Percentiles rank a stretch among this genome's conserved stretches.
phyloP scores from a whole-genome alignment of 1,139 yeast species.

The Yamadazyma epiphylla region DNA sequence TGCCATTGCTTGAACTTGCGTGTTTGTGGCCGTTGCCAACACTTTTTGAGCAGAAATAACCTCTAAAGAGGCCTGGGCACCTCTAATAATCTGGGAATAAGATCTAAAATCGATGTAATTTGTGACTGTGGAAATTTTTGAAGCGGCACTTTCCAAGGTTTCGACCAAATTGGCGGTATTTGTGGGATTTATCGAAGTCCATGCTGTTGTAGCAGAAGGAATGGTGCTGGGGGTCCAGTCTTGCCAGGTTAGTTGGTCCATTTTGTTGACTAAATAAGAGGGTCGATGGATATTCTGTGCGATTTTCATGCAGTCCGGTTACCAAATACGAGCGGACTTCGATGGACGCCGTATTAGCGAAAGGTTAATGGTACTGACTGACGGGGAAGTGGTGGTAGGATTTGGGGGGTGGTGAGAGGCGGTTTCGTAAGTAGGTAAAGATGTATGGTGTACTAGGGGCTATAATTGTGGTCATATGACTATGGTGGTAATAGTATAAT shows the following conservation, averaged over 20 bases:
- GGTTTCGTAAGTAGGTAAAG: too few relatives aligned
- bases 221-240: conserved; percentile 21
- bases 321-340: too few relatives aligned
- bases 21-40: conserved; percentile 38
- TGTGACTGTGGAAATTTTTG: conserved; percentile 11
- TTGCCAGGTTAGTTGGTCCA: neutral
- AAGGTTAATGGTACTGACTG: too few relatives aligned
- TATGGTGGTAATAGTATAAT: too few relatives aligned
- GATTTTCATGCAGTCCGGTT: too few relatives aligned
- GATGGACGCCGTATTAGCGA: too few relatives aligned
- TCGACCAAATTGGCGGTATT: conserved; percentile 15
- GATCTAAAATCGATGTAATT: conserved; percentile 10
- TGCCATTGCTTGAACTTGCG: conserved; percentile 23
- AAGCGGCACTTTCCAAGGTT: conserved; percentile 16
- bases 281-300: too few relatives aligned
- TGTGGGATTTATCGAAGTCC: conserved; percentile 20
- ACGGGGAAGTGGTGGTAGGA: too few relatives aligned
- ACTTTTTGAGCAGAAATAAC: conserved; percentile 31
- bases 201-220: conserved; percentile 16
- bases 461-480: too few relatives aligned
- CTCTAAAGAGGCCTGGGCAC: conserved; percentile 36
- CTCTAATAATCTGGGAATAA: conserved; percentile 25
- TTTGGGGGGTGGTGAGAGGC: too few relatives aligned
- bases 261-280: too few relatives aligned
- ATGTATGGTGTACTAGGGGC: too few relatives aligned